Conservation (phyloP, 805 yeast species). For the Crinitomyces ghanaensis region DNA sequence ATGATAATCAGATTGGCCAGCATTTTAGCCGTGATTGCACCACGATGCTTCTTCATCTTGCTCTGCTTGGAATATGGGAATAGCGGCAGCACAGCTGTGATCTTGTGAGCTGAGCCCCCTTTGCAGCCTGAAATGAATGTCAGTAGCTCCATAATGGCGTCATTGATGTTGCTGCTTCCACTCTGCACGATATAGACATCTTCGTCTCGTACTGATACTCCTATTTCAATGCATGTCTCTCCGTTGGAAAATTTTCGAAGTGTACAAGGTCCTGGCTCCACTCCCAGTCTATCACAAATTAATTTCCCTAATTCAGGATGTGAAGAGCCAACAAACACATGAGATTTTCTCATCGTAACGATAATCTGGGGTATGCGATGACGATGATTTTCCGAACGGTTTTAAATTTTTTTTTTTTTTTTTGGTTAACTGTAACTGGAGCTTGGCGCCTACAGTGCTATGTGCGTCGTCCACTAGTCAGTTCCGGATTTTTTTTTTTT, state of each 20-base stretch:
- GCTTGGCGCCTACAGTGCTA: too few relatives aligned
- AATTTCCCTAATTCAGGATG: constrained; percentile 89
- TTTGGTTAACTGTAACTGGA: too few relatives aligned
- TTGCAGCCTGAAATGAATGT: constrained; percentile 91
- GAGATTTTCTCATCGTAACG: constrained; percentile 92
- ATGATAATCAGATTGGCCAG: constrained; percentile 85
- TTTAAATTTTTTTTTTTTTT: too few relatives aligned
- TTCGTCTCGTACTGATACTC: constrained; percentile 91
- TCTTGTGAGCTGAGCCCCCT: constrained; percentile 96
- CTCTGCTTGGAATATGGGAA: constrained; percentile 96
- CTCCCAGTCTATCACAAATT: constrained; percentile 85
- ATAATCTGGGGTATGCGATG: background rate
- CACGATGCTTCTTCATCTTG: constrained; percentile 97
- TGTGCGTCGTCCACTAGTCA: too few relatives aligned
- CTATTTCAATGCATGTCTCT: constrained; percentile 92
- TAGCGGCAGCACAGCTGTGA: constrained; percentile 94
- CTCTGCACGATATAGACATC: constrained; percentile 91
- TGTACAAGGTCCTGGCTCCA: constrained; percentile 87
- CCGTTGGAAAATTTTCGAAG: constrained; percentile 92
- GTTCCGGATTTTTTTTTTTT: too few relatives aligned
- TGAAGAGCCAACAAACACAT: constrained; percentile 91
- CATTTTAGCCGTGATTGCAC: constrained; percentile 97
- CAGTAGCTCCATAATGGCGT: constrained; percentile 90
- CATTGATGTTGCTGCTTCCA: constrained; percentile 79
- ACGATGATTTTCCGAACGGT: background rate